These are phyloP conservation scores for Puccinia novopanici DNA, from an alignment of 1,284 basidiomycete species.

Conservation along the genomic window DNA sequence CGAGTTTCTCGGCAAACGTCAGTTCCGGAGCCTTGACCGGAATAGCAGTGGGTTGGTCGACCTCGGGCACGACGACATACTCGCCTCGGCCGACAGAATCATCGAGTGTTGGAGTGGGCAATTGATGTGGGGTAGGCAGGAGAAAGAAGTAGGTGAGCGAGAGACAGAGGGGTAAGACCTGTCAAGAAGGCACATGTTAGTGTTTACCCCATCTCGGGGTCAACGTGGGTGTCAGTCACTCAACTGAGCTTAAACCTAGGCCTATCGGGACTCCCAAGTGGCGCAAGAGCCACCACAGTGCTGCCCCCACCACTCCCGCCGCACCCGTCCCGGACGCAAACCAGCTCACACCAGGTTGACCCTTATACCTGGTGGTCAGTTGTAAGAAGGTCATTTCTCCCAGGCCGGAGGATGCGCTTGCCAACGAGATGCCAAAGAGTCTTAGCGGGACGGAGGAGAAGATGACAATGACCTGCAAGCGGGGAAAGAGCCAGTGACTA, in stretches of 20 bases:
- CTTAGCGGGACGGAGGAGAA: slow-evolving; percentile 72
- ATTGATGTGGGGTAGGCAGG: slow-evolving; percentile 64
- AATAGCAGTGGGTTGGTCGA: background rate
- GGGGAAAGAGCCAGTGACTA: background rate
- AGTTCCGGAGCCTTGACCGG: slow-evolving; percentile 20
- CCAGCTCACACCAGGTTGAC: slow-evolving; percentile 57
- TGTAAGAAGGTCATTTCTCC: slow-evolving; percentile 95
- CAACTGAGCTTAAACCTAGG: slow-evolving; percentile 68
- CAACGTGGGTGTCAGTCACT: background rate
- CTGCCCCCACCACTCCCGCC: slow-evolving; percentile 87
- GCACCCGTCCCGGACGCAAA: slow-evolving; percentile 79
- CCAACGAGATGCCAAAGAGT: slow-evolving; percentile 80
- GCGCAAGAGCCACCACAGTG: slow-evolving; percentile 90
- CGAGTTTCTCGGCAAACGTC: slow-evolving; percentile 54
- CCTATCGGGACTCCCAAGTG: slow-evolving; percentile 79
- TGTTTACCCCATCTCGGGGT: background rate
- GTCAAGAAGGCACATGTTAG: slow-evolving; percentile 57
- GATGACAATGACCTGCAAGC: slow-evolving; percentile 72
- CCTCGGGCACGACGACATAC: slow-evolving; percentile 41
- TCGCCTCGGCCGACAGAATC: background rate
- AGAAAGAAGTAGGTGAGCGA: slow-evolving; percentile 74
- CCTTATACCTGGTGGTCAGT: slow-evolving; percentile 71
- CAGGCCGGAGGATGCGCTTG: slow-evolving; percentile 85
- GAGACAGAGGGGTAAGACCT: slow-evolving; percentile 74
- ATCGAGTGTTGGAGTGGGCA: background rate